Evolutionary conservation across 768 basidiomycete genomes (phyloP).

Genomic region (Pulveroboletus sp.): DNA sequence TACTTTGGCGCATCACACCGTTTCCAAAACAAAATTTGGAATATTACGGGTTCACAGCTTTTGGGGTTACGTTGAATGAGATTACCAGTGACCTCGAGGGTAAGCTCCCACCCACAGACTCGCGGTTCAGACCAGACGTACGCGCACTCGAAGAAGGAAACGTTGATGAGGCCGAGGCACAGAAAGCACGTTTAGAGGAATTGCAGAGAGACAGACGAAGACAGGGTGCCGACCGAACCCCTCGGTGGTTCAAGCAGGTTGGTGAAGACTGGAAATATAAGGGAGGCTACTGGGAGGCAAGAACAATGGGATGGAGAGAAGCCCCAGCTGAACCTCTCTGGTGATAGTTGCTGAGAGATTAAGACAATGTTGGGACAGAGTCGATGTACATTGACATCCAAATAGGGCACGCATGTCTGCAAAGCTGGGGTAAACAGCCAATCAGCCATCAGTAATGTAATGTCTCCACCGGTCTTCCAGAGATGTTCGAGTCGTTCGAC

Average conservation of each 20-base stretch:
- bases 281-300: conserved; percentile 83
- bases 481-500: conserved; percentile 9
- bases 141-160: conserved; percentile 77
- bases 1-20: conserved; percentile 72
- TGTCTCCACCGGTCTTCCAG: conserved; percentile 22
- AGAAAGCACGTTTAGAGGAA: conserved; percentile 72
- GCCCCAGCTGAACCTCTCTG: conserved; percentile 50
- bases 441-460: conserved; percentile 13
- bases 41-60: conserved; percentile 80
- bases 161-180: conserved; percentile 61
- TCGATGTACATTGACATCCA: neutral
- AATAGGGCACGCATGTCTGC: neutral
- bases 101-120: conserved; percentile 75
- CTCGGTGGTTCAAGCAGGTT: conserved; percentile 72
- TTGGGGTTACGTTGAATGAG: conserved; percentile 78
- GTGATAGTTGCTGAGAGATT: conserved; percentile 33
- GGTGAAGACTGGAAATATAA: conserved; percentile 70
- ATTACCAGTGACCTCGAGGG: conserved; percentile 60
- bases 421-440: neutral
- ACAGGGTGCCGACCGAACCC: conserved; percentile 51
- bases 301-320: conserved; percentile 59
- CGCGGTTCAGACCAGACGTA: conserved; percentile 76
- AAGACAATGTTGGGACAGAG: neutral
- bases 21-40: conserved; percentile 68
- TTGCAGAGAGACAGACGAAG: conserved; percentile 69